Conservation (phyloP, 768 basidiomycete species). For the Termitomyces sp. region DNA sequence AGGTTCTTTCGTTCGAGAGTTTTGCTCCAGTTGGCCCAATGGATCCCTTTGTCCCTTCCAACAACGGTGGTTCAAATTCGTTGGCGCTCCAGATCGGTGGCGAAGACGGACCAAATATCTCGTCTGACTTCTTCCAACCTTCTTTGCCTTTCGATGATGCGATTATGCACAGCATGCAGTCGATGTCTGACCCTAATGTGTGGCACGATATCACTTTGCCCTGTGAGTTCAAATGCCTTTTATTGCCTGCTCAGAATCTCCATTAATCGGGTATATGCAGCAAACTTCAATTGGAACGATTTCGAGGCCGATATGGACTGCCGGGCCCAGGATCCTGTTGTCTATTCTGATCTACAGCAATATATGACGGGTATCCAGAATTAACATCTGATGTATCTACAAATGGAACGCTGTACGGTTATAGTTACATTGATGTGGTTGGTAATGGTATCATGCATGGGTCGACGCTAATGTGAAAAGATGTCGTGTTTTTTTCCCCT, state of each 20-base stretch:
- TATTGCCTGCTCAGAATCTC: neutral
- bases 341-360: slow-evolving; percentile 17
- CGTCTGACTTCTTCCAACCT: slow-evolving; percentile 44
- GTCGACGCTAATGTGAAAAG: neutral
- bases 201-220: slow-evolving; percentile 55
- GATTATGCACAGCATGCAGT: slow-evolving; percentile 57
- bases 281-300: slow-evolving; percentile 35
- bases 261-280: slow-evolving; percentile 4
- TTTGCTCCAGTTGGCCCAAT: slow-evolving; percentile 38
- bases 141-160: slow-evolving; percentile 55
- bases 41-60: slow-evolving; percentile 35
- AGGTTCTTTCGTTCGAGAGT: slow-evolving; percentile 41
- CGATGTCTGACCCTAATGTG: slow-evolving; percentile 44
- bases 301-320: slow-evolving; percentile 35
- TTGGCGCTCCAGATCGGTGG: slow-evolving; percentile 14
- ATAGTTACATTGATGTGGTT: neutral
- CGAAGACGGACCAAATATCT: slow-evolving; percentile 20
- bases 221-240: slow-evolving; percentile 31
- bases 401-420: neutral
- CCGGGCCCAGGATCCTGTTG: slow-evolving; percentile 13
- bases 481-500: neutral
- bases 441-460: neutral
- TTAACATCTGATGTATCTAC: neutral
- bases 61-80: slow-evolving; percentile 10
- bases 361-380: slow-evolving; percentile 23